Conservation (phyloP, 306 rosid species). For the Acacia melanoxylon region DNA sequence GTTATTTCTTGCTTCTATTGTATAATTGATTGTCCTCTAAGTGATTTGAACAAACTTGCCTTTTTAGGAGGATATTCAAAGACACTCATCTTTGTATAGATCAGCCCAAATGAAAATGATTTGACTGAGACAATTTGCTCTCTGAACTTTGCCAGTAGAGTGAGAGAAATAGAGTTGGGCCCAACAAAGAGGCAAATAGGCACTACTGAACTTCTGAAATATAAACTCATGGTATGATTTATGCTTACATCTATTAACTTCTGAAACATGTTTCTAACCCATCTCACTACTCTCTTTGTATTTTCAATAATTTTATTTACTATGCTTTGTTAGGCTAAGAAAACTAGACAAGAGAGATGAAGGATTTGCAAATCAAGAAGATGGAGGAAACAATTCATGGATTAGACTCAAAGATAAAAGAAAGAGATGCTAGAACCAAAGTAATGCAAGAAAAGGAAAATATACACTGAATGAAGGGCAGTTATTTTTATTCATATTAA, state of each 20-base stretch:
- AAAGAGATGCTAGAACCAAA: slow-evolving; percentile 56
- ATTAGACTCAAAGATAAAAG: slow-evolving; percentile 80
- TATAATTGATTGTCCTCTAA: background rate
- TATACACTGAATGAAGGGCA: no score
- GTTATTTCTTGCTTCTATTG: slow-evolving; percentile 1
- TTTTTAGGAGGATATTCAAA: slow-evolving; percentile 89
- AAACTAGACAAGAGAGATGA: slow-evolving; percentile 73
- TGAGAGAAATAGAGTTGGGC: slow-evolving; percentile 90
- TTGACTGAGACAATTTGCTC: slow-evolving; percentile 94
- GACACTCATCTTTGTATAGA: slow-evolving; percentile 93
- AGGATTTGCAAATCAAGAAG: slow-evolving; percentile 81
- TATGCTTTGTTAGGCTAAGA: slow-evolving; percentile 59
- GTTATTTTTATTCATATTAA: no score
- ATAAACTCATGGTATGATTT: slow-evolving; percentile 71
- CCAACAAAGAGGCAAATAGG: slow-evolving; percentile 86
- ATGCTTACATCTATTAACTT: background rate
- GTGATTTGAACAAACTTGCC: slow-evolving; percentile 32
- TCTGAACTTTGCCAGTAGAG: slow-evolving; percentile 93
- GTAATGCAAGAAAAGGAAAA: slow-evolving; percentile 72
- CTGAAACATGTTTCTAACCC: background rate
- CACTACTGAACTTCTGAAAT: slow-evolving; percentile 68
- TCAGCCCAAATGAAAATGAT: slow-evolving; percentile 92
- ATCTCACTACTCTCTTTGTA: background rate
- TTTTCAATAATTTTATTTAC: slow-evolving; percentile 12
- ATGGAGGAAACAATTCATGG: slow-evolving; percentile 90